Evolutionary conservation across 108 stramenopile species (phyloP).

Genomic region (Stephanodiscus minutulus): DNA sequence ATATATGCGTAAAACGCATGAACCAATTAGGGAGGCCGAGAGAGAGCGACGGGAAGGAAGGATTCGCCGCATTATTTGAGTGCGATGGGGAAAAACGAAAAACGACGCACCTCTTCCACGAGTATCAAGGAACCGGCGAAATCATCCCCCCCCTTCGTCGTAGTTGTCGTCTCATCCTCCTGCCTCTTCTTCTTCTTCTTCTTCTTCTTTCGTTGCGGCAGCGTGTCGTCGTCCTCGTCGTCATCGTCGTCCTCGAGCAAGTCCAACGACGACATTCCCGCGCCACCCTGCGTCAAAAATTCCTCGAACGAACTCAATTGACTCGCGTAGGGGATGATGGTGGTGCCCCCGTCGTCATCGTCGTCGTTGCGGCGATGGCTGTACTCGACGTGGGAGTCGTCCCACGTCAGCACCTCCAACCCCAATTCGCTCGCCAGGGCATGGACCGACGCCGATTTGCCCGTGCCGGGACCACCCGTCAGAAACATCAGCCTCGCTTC

Average conservation of each 20-base stretch:
- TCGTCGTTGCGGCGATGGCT: background rate
- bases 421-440: slow-evolving; percentile 65
- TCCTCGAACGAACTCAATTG: slow-evolving; percentile 73
- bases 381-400: slow-evolving; percentile 59
- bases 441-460: slow-evolving; percentile 71
- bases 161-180: background rate
- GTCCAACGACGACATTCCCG: slow-evolving; percentile 59
- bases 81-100: too few relatives aligned
- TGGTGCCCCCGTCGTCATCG: background rate
- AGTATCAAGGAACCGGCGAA: slow-evolving; percentile 58
- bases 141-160: background rate
- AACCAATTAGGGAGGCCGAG: too few relatives aligned
- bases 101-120: slow-evolving; percentile 64
- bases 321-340: slow-evolving; percentile 51
- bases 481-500: slow-evolving; percentile 61
- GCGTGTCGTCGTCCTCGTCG: too few relatives aligned
- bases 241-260: background rate
- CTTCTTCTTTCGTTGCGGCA: background rate
- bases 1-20: too few relatives aligned
- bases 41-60: too few relatives aligned
- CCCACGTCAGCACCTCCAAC: slow-evolving; percentile 61
- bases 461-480: slow-evolving; percentile 80
- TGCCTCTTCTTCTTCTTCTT: background rate
- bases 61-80: too few relatives aligned
- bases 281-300: slow-evolving; percentile 61